phyloP scores from a whole-genome alignment of 2,329 filamentous ascomycete species.

The Graphilbum sp. region DNA sequence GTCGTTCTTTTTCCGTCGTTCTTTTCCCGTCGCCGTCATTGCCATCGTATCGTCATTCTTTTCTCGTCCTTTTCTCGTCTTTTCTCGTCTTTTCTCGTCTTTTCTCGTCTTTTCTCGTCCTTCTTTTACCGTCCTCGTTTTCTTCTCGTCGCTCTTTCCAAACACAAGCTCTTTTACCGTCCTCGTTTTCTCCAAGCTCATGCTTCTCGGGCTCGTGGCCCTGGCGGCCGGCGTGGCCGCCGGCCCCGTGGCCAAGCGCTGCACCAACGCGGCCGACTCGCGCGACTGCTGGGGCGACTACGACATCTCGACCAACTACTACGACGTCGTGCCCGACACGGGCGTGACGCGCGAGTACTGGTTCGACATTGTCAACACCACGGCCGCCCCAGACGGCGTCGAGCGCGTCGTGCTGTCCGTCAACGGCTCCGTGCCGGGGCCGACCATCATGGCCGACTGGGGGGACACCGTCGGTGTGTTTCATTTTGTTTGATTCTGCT shows the following conservation, averaged over 20 bases:
- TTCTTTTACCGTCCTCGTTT: too few relatives aligned
- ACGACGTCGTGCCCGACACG: slow-evolving; percentile 17
- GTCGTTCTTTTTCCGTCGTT: too few relatives aligned
- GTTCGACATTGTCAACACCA: slow-evolving; percentile 32
- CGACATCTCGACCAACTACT: slow-evolving; percentile 10
- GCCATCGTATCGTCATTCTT: too few relatives aligned
- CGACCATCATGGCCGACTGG: slow-evolving; percentile 47
- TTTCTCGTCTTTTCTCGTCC: too few relatives aligned
- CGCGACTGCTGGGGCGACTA: slow-evolving; percentile 8
- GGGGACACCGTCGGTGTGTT: slow-evolving; percentile 31
- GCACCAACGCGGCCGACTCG: slow-evolving; percentile 1
- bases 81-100: too few relatives aligned
- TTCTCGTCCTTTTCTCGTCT: too few relatives aligned
- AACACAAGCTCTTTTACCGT: too few relatives aligned
- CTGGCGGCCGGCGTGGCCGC: too few relatives aligned
- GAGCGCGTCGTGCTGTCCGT: slow-evolving; percentile 37
- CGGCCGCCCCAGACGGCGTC: slow-evolving; percentile 40
- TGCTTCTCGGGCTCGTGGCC: too few relatives aligned
- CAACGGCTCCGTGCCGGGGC: slow-evolving; percentile 51
- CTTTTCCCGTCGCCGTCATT: too few relatives aligned
- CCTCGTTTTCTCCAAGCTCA: too few relatives aligned
- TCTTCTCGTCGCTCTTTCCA: too few relatives aligned
- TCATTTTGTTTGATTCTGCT: background rate
- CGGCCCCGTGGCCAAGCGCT: background rate
- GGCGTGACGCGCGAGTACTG: slow-evolving; percentile 39